phyloP scores from a whole-genome alignment of 371 early-diverging fungal species.

The Caulochytrium protostelioides region DNA sequence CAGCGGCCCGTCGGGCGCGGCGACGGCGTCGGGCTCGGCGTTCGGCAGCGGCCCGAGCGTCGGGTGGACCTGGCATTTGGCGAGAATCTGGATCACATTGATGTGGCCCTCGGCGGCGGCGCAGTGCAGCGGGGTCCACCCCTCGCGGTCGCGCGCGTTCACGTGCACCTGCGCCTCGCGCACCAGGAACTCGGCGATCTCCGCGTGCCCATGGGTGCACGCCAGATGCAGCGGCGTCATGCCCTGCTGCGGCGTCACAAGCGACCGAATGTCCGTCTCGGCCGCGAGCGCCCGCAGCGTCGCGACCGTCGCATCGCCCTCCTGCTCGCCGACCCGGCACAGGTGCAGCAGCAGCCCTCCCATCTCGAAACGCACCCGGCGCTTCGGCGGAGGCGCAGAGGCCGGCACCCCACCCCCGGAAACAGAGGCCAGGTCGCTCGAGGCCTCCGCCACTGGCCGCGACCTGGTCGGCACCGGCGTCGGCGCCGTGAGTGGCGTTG shows the following conservation, averaged over 20 bases:
- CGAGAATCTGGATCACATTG: slow-evolving; percentile 21
- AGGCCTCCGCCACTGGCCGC: too few relatives aligned
- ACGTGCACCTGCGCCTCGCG: slow-evolving; percentile 16
- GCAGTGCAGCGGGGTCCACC: slow-evolving; percentile 54
- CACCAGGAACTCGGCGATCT: slow-evolving; percentile 21
- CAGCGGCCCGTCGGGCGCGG: slow-evolving; percentile 17
- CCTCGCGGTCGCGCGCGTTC: slow-evolving; percentile 42
- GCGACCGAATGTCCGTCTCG: slow-evolving; percentile 8
- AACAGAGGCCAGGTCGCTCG: too few relatives aligned
- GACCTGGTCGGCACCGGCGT: too few relatives aligned
- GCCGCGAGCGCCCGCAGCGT: slow-evolving; percentile 4
- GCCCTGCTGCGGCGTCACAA: slow-evolving; percentile 15
- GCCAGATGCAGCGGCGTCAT: slow-evolving; percentile 34
- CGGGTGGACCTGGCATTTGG: slow-evolving; percentile 6
- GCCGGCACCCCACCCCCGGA: too few relatives aligned
- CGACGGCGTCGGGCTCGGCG: slow-evolving; percentile 2
- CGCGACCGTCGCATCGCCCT: slow-evolving; percentile 2
- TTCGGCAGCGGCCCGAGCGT: background rate
- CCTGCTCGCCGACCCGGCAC: slow-evolving; percentile 8
- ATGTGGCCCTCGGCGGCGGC: slow-evolving; percentile 40
- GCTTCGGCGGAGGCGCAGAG: too few relatives aligned
- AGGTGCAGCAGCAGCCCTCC: slow-evolving; percentile 13
- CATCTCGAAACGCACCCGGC: too few relatives aligned
- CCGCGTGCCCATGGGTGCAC: slow-evolving; percentile 28
- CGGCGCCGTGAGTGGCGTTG: too few relatives aligned